Evolutionary conservation across 2,329 filamentous ascomycete genomes (phyloP).

Genomic region (Tolypocladium guangdongense): DNA sequence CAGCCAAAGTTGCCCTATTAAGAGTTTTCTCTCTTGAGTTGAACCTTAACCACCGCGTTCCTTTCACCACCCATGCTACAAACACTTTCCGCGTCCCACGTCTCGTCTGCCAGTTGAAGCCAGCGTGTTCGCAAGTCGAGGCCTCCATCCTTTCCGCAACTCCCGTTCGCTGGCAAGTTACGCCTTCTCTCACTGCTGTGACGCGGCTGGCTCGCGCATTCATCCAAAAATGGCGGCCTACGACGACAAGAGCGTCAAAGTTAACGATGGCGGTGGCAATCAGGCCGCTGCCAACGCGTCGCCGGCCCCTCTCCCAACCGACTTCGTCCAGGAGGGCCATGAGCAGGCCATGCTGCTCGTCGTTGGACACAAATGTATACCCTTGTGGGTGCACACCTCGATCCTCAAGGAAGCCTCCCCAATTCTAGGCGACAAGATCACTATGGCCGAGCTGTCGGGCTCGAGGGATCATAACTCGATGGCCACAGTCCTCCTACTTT

Average conservation of each 20-base stretch:
- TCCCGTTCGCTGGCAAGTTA: no score
- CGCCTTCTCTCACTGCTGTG: no score
- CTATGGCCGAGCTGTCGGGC: background rate
- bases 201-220: no score
- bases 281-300: background rate
- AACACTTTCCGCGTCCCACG: no score
- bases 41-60: fast-evolving
- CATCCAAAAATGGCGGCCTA: no score
- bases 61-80: no score
- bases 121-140: no score
- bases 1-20: no score
- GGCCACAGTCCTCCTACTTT: background rate
- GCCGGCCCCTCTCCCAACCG: background rate
- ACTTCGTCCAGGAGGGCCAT: background rate
- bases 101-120: no score
- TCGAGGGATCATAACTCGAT: background rate
- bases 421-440: background rate
- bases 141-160: no score
- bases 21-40: background rate
- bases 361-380: background rate
- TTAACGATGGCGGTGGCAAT: background rate
- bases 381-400: background rate
- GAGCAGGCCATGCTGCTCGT: background rate
- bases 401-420: background rate
- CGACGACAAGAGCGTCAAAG: no score